Evolutionary conservation across 176 grass and related monocot species (phyloP).

Genomic region (Avena atlantica): DNA sequence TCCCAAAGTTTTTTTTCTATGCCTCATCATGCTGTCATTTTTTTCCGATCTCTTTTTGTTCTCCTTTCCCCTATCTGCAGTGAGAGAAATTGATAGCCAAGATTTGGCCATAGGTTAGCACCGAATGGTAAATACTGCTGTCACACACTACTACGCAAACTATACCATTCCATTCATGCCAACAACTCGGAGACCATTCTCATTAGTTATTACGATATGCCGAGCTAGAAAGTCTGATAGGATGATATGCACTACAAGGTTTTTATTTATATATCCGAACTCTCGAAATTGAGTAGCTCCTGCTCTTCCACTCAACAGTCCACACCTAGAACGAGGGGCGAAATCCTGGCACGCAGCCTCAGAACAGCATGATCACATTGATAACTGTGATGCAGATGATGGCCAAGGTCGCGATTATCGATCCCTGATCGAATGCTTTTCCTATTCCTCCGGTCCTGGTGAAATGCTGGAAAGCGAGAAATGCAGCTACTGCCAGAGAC

Average conservation of each 20-base stretch:
- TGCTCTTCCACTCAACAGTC: no score
- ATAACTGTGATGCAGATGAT: slow-evolving; percentile 54
- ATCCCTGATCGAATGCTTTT: slow-evolving; percentile 79
- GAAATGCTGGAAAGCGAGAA: slow-evolving; percentile 88
- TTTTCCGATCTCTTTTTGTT: not conserved
- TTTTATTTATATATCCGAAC: slow-evolving; percentile 34
- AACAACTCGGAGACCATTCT: not conserved
- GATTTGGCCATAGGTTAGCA: no score
- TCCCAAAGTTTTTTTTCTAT: not conserved
- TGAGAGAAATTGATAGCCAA: no score
- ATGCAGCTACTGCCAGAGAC: slow-evolving; percentile 72
- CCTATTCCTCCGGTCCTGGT: slow-evolving; percentile 62
- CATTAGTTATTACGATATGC: not conserved
- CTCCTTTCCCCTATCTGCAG: not conserved
- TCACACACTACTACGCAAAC: no score
- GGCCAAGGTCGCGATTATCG: slow-evolving; percentile 77
- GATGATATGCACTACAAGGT: slow-evolving; percentile 16
- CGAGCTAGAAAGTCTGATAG: not conserved
- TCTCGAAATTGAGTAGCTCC: not conserved
- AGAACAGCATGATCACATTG: slow-evolving; percentile 71
- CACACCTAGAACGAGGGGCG: not conserved
- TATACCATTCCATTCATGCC: not conserved
- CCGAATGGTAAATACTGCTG: no score
- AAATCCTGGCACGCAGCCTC: slow-evolving; percentile 27
- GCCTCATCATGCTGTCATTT: not conserved